Evolutionary conservation across 2,329 filamentous ascomycete species (phyloP).

Genomic region (Trichoderma asperellum): DNA sequence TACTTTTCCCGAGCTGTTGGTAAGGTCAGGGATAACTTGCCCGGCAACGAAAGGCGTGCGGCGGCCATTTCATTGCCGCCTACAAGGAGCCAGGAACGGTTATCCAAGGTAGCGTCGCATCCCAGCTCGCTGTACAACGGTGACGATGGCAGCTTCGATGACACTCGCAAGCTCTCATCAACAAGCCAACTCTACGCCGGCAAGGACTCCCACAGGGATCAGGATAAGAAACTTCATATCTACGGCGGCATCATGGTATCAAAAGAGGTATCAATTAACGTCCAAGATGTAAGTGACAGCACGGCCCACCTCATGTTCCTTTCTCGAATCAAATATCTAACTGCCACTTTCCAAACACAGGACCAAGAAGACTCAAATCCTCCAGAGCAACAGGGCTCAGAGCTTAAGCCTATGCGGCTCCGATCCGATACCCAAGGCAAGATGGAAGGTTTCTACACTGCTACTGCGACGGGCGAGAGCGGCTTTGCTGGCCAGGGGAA

Average conservation of each 20-base stretch:
- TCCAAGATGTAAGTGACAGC: constrained; percentile 33
- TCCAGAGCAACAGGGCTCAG: neutral
- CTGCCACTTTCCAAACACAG: neutral
- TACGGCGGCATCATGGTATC: constrained; percentile 65
- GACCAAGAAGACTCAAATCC: neutral
- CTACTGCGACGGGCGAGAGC: constrained; percentile 28
- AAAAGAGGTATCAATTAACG: constrained; percentile 63
- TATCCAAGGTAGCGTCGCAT: constrained; percentile 20
- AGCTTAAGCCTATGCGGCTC: neutral
- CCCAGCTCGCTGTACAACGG: constrained; percentile 21
- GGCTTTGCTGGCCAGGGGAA: constrained; percentile 3
- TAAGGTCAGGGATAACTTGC: constrained; percentile 1
- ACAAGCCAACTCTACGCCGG: neutral
- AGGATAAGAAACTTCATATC: constrained; percentile 12
- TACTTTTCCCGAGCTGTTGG: neutral
- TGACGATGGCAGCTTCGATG: constrained; percentile 30
- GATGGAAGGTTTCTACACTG: constrained; percentile 23
- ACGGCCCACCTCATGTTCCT: neutral
- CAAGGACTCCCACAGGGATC: neutral
- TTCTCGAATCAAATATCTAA: neutral
- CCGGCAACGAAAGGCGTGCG: neutral
- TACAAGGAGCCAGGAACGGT: constrained; percentile 29
- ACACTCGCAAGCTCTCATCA: constrained; percentile 4
- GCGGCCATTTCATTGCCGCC: constrained; percentile 4
- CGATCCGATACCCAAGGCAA: neutral